A percentile compares a stretch with the other conserved stretches of the same genome.
Conservation (phyloP, 2,329 filamentous ascomycete genomes). For the Arthrocladium fulminans region DNA sequence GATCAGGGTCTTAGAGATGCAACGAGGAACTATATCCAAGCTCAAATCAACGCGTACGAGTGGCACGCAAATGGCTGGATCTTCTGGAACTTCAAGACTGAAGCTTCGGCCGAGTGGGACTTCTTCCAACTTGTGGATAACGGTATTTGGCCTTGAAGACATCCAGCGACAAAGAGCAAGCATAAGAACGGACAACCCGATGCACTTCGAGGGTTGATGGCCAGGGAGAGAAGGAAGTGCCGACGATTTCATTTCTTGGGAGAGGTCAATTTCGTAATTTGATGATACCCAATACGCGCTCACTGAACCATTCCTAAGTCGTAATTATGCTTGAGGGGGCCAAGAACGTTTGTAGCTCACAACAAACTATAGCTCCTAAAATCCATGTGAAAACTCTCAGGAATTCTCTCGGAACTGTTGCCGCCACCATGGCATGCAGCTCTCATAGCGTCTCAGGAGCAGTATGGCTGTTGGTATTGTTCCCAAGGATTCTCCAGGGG, state of each 20-base stretch:
- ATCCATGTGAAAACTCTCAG: too few species aligned
- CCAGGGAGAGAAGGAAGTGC: neutral
- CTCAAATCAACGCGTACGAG: conserved; percentile 39
- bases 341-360: too few species aligned
- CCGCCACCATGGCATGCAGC: too few species aligned
- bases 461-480: too few species aligned
- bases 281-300: neutral
- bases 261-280: neutral
- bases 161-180: neutral
- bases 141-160: conserved; percentile 31
- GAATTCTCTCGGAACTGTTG: too few species aligned
- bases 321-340: too few species aligned
- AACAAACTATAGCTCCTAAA: too few species aligned
- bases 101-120: conserved; percentile 42
- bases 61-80: conserved; percentile 35
- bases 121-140: conserved; percentile 35
- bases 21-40: conserved; percentile 37
- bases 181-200: neutral
- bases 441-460: too few species aligned
- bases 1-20: conserved; percentile 29
- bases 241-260: neutral
- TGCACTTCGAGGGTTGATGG: neutral
- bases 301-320: too few species aligned
- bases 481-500: too few species aligned
- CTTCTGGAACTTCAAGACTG: conserved; percentile 45